phyloP scores from a whole-genome alignment of 2,329 filamentous ascomycete genomes.

The Claviceps paspali region DNA sequence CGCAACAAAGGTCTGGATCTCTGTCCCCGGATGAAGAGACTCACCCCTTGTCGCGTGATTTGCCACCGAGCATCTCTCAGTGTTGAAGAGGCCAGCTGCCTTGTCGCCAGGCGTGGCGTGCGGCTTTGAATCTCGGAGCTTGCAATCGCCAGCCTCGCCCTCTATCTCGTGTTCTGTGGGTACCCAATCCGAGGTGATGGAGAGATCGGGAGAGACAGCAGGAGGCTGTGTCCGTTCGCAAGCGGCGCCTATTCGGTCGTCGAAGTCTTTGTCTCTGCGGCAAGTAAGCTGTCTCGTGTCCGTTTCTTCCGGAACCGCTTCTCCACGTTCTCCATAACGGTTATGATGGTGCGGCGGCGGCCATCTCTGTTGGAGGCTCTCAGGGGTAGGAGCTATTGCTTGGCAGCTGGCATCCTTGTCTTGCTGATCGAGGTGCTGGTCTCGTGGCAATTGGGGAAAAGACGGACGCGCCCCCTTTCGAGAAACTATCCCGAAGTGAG shows the following conservation, averaged over 20 bases:
- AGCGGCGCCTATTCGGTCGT: background rate
- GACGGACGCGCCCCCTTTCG: background rate
- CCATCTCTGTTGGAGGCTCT: background rate
- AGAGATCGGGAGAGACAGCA: constrained; percentile 7
- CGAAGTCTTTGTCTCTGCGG: background rate
- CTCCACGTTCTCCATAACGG: no score
- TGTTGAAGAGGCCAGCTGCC: background rate
- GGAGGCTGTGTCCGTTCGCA: constrained; percentile 1
- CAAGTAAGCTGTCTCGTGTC: background rate
- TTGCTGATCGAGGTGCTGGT: background rate
- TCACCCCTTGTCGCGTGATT: background rate
- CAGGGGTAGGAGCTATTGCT: background rate
- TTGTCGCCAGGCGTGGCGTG: background rate
- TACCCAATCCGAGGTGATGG: constrained; percentile 3
- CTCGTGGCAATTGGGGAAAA: background rate
- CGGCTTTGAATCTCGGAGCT: background rate
- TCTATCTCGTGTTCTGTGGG: background rate
- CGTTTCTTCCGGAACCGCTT: background rate
- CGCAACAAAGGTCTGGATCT: background rate
- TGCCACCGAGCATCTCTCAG: no score
- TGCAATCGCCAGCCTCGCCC: background rate
- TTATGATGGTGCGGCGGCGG: background rate
- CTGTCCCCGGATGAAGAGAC: background rate
- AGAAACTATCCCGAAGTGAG: background rate
- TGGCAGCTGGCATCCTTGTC: background rate